A percentile compares a stretch with the other conserved stretches of the same genome.
These are phyloP conservation scores for Blastobotrys aristatus DNA, from an alignment of 1,139 yeast genomes.

Conservation along the genomic window DNA sequence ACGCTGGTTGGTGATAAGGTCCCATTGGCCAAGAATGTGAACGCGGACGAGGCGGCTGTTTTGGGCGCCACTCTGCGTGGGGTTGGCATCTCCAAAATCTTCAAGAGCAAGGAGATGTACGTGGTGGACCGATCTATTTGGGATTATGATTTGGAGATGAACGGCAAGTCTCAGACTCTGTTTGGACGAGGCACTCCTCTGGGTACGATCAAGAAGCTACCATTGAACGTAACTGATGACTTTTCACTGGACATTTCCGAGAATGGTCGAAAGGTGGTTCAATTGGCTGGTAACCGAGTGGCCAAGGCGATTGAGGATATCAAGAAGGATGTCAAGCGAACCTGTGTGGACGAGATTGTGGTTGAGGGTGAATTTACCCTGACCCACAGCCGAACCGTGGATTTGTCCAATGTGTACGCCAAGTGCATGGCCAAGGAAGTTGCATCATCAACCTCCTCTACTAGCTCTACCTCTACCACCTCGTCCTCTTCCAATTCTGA, in stretches of 20 bases:
- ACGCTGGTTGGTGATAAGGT: constrained; percentile 49
- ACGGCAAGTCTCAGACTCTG: constrained; percentile 18
- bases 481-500: constrained; percentile 1
- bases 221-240: constrained; percentile 26
- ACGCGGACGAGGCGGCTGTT: constrained; percentile 94
- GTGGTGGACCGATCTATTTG: constrained; percentile 52
- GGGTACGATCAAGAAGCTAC: constrained; percentile 20
- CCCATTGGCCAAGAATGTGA: constrained; percentile 73
- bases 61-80: constrained; percentile 85
- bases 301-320: constrained; percentile 23
- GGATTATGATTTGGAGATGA: constrained; percentile 25
- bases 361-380: constrained; percentile 27
- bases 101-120: constrained; percentile 56
- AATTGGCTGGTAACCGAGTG: constrained; percentile 29
- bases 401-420: constrained; percentile 22
- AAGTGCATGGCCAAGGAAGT: constrained; percentile 18
- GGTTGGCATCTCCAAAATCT: constrained; percentile 55
- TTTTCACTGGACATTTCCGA: constrained; percentile 49
- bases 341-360: constrained; percentile 22
- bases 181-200: constrained; percentile 33
- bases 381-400: constrained; percentile 28
- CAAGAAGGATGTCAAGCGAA: constrained; percentile 23
- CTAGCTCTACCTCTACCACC: constrained; percentile 8
- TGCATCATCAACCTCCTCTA: constrained; percentile 3
- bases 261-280: constrained; percentile 46